Evolutionary conservation across 805 yeast genomes (phyloP).

Genomic region (Sugiyamaella americana): DNA sequence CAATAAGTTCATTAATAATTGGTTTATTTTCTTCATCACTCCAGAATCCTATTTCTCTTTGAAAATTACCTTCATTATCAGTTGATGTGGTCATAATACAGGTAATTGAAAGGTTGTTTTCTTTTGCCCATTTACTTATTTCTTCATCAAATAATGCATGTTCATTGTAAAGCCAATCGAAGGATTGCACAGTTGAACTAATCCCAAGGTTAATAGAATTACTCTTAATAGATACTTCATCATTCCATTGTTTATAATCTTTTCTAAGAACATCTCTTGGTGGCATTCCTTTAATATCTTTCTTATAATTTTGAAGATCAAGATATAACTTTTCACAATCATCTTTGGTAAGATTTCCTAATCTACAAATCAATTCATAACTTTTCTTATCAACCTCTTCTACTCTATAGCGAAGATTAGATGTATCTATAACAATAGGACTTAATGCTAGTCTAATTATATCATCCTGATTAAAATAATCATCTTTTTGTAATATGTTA

Average conservation of each 20-base stretch:
- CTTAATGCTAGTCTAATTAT: constrained; percentile 47
- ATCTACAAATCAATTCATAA: neutral
- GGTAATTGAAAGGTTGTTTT: constrained; percentile 35
- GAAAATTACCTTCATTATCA: constrained; percentile 29
- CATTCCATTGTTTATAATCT: constrained; percentile 72
- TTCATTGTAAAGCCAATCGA: constrained; percentile 43
- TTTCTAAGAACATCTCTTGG: constrained; percentile 62
- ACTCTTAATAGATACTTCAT: constrained; percentile 14
- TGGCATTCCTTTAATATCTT: constrained; percentile 55
- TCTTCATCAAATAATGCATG: constrained; percentile 28
- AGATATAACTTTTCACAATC: constrained; percentile 25
- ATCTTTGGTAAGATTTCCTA: constrained; percentile 17
- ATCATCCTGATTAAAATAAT: constrained; percentile 17
- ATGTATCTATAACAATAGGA: constrained; percentile 73
- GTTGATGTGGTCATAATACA: constrained; percentile 46
- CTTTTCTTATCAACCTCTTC: constrained; percentile 47
- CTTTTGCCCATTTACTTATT: constrained; percentile 28
- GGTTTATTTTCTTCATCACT: constrained; percentile 20
- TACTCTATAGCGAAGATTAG: constrained; percentile 54
- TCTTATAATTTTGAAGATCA: constrained; percentile 45
- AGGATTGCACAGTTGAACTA: constrained; percentile 62
- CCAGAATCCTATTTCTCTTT: constrained; percentile 41
- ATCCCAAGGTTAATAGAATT: constrained; percentile 53
- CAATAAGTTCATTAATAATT: constrained; percentile 18
- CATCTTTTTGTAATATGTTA: constrained; percentile 7